Evolutionary conservation across 1,284 basidiomycete species (phyloP).

Genomic region (Cutaneotrichosporon mucoides): DNA sequence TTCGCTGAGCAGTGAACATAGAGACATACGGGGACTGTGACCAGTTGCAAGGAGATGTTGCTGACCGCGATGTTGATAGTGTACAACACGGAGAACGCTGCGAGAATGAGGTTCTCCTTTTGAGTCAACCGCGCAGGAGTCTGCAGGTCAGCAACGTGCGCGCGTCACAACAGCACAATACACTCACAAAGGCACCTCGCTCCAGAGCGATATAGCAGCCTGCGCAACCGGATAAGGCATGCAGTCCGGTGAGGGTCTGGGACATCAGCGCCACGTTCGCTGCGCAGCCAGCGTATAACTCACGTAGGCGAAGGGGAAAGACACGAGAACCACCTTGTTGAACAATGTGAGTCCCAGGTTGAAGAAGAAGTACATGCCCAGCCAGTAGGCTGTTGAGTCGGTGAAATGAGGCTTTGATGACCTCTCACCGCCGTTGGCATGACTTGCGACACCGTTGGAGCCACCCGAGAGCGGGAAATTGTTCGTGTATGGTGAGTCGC

Average conservation of each 20-base stretch:
- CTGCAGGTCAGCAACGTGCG: constrained; percentile 22
- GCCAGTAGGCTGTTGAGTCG: constrained; percentile 56
- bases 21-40: constrained; percentile 79
- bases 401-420: constrained; percentile 15
- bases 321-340: constrained; percentile 83
- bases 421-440: not conserved
- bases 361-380: constrained; percentile 76
- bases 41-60: constrained; percentile 78
- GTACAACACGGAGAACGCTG: constrained; percentile 79
- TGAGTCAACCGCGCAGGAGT: constrained; percentile 57
- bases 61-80: constrained; percentile 89
- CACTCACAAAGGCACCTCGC: constrained; percentile 57
- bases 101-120: constrained; percentile 61
- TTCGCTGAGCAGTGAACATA: no score
- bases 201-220: constrained; percentile 70
- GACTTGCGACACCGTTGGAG: not conserved
- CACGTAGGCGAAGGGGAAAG: constrained; percentile 84
- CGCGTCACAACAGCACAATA: not conserved
- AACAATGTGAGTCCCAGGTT: constrained; percentile 85
- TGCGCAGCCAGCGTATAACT: constrained; percentile 19
- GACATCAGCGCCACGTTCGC: not conserved
- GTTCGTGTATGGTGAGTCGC: constrained; percentile 6
- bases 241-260: constrained; percentile 72
- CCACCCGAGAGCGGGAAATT: not conserved
- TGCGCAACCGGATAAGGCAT: constrained; percentile 73